phyloP scores from a whole-genome alignment of 2,329 filamentous ascomycete species.

The Neofusicoccum cordaticola region DNA sequence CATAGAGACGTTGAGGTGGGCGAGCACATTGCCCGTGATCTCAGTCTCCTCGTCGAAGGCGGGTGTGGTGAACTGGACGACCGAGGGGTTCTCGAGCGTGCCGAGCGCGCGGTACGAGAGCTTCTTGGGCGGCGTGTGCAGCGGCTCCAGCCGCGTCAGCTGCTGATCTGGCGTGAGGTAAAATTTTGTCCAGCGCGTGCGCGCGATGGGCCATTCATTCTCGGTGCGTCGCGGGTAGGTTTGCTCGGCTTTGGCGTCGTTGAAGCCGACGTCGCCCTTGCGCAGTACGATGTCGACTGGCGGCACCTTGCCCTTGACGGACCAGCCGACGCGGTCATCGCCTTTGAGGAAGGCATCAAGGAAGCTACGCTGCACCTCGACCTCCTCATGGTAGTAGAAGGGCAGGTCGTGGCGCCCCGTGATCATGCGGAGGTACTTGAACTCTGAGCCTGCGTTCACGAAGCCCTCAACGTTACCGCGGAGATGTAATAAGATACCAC shows the following conservation, averaged over 20 bases:
- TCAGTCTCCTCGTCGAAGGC: slow-evolving; percentile 64
- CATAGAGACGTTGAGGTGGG: slow-evolving; percentile 62
- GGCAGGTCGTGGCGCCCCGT: slow-evolving; percentile 69
- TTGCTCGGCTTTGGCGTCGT: slow-evolving; percentile 61
- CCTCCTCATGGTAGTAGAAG: slow-evolving; percentile 69
- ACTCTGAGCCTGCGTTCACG: slow-evolving; percentile 59
- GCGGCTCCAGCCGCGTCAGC: slow-evolving; percentile 38
- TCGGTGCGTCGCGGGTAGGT: slow-evolving; percentile 56
- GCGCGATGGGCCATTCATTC: slow-evolving; percentile 63
- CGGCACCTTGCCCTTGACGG: slow-evolving; percentile 54
- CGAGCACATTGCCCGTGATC: slow-evolving; percentile 66
- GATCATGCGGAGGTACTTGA: slow-evolving; percentile 69
- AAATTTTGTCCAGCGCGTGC: slow-evolving; percentile 63
- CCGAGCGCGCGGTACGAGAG: slow-evolving; percentile 61
- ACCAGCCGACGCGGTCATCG: slow-evolving; percentile 63
- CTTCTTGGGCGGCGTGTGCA: slow-evolving; percentile 32
- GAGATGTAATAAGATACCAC: slow-evolving; percentile 66
- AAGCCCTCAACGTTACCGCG: slow-evolving; percentile 68
- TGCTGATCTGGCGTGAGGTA: slow-evolving; percentile 52
- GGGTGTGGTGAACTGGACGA: slow-evolving; percentile 57
- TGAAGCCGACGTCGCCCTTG: slow-evolving; percentile 66
- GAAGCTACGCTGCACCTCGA: slow-evolving; percentile 65
- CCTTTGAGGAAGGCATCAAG: slow-evolving; percentile 69
- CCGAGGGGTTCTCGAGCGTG: slow-evolving; percentile 52
- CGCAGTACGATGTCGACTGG: slow-evolving; percentile 61